phyloP scores from a whole-genome alignment of 306 rosid species.

The Bauhinia variegata region DNA sequence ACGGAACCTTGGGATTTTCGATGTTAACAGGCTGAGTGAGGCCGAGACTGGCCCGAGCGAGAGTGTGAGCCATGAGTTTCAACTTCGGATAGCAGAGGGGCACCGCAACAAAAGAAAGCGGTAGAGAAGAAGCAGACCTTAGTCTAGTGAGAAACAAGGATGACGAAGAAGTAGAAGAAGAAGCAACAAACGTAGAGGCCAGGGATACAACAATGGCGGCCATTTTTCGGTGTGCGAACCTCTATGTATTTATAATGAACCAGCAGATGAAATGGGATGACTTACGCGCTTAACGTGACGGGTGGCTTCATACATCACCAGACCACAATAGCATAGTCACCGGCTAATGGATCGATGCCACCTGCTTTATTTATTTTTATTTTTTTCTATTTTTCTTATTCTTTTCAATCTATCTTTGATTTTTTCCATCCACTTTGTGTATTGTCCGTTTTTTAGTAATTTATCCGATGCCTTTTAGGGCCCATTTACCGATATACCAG shows the following conservation, averaged over 20 bases:
- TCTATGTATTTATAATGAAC: slow-evolving; percentile 56
- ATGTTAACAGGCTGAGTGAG: slow-evolving; percentile 69
- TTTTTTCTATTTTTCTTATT: no score
- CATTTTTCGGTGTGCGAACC: slow-evolving; percentile 46
- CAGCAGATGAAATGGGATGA: not conserved
- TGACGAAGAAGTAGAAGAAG: slow-evolving; percentile 46
- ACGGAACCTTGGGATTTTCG: slow-evolving; percentile 64
- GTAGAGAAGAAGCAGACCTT: slow-evolving; percentile 30
- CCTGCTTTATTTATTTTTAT: no score
- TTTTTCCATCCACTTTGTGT: no score
- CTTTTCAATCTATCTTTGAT: no score
- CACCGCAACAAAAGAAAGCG: slow-evolving; percentile 43
- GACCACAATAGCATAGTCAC: not conserved
- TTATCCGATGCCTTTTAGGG: no score
- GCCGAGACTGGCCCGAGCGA: slow-evolving; percentile 81
- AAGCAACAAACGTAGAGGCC: slow-evolving; percentile 40
- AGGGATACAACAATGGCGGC: slow-evolving; percentile 57
- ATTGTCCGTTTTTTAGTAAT: no score
- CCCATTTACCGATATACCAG: no score
- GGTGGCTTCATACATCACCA: slow-evolving; percentile 16
- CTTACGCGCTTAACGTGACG: not conserved
- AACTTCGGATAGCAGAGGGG: slow-evolving; percentile 47
- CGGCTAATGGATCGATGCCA: no score
- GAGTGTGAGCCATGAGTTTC: slow-evolving; percentile 77
- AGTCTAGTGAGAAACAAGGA: slow-evolving; percentile 45